Conservation (phyloP, 768 basidiomycete species). For the Russula dissimulans region DNA sequence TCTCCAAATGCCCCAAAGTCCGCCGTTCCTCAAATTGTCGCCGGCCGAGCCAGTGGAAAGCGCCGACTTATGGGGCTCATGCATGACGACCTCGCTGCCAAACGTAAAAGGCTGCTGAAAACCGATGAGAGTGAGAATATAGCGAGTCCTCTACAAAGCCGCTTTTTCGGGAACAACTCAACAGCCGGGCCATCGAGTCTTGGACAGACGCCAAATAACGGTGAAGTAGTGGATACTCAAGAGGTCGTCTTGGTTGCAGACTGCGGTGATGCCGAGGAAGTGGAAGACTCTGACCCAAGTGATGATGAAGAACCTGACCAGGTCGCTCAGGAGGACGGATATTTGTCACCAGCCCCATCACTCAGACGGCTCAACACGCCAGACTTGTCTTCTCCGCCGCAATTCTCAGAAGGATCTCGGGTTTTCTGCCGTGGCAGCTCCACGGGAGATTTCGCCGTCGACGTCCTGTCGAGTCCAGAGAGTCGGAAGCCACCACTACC, state of each 20-base stretch:
- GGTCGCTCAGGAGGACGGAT: slow-evolving; percentile 73
- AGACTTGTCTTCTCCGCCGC: slow-evolving; percentile 58
- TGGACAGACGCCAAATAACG: slow-evolving; percentile 5
- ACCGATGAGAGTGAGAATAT: slow-evolving; percentile 33
- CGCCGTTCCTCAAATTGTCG: slow-evolving; percentile 17
- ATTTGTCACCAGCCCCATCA: slow-evolving; percentile 62
- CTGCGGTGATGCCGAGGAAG: slow-evolving; percentile 28
- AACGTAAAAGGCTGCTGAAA: slow-evolving; percentile 38
- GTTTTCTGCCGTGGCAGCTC: slow-evolving; percentile 14
- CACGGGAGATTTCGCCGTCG: slow-evolving; percentile 40
- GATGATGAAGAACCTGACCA: slow-evolving; percentile 27
- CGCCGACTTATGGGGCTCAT: slow-evolving; percentile 62
- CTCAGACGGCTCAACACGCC: slow-evolving; percentile 41
- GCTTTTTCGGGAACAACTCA: slow-evolving; percentile 15
- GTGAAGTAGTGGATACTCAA: slow-evolving; percentile 27
- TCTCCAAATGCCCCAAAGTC: slow-evolving; percentile 11
- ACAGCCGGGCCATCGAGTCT: slow-evolving; percentile 4
- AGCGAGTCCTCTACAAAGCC: slow-evolving; percentile 19
- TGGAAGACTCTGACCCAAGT: slow-evolving; percentile 33
- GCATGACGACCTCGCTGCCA: slow-evolving; percentile 51
- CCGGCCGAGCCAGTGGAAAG: slow-evolving; percentile 65
- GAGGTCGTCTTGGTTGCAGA: slow-evolving; percentile 30
- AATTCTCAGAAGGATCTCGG: slow-evolving; percentile 22
- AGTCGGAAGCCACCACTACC: slow-evolving; percentile 7
- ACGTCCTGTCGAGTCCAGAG: slow-evolving; percentile 43